A percentile compares a stretch with the other conserved stretches of the same genome.
These are phyloP conservation scores for Megacollybia marginata DNA, from an alignment of 768 basidiomycete species.

Conservation along the genomic window DNA sequence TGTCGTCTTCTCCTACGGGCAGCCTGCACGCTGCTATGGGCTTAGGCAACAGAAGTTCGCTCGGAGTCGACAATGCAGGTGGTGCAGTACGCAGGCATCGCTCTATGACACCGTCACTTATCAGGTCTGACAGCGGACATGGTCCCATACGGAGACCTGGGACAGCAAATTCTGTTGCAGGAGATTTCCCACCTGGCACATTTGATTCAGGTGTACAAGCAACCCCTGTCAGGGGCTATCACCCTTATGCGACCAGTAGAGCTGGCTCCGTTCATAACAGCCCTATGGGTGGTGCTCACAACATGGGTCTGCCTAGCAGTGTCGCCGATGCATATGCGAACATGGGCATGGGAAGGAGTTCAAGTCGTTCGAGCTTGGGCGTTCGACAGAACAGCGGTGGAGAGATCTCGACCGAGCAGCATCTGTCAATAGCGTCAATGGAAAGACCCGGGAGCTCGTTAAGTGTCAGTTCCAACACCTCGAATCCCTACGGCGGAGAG, in stretches of 20 bases:
- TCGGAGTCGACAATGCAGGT: conserved; percentile 19
- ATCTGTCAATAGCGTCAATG: not conserved
- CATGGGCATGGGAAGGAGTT: conserved; percentile 3
- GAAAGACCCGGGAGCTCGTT: conserved; percentile 5
- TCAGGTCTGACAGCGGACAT: conserved; percentile 42
- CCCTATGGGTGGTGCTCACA: not conserved
- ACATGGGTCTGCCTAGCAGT: not conserved
- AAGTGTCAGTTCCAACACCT: conserved; percentile 5
- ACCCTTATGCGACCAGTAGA: conserved; percentile 39
- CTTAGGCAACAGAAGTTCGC: conserved; percentile 1
- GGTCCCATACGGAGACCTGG: conserved; percentile 10
- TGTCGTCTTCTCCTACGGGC: conserved; percentile 12
- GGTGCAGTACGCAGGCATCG: conserved; percentile 65
- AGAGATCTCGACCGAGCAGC: conserved; percentile 8
- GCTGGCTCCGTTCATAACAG: not conserved
- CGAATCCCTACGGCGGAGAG: conserved; percentile 18
- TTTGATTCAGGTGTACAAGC: not conserved
- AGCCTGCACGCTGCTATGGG: conserved; percentile 5
- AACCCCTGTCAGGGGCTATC: conserved; percentile 36
- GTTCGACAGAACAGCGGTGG: conserved; percentile 23
- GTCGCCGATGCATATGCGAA: conserved; percentile 1
- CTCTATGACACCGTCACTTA: conserved; percentile 68
- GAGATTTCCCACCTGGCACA: conserved; percentile 20
- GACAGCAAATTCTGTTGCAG: conserved; percentile 10
- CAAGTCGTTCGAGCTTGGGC: conserved; percentile 9